Evolutionary conservation across 2,329 filamentous ascomycete genomes (phyloP).

Genomic region (Thermothelomyces thermophilus): DNA sequence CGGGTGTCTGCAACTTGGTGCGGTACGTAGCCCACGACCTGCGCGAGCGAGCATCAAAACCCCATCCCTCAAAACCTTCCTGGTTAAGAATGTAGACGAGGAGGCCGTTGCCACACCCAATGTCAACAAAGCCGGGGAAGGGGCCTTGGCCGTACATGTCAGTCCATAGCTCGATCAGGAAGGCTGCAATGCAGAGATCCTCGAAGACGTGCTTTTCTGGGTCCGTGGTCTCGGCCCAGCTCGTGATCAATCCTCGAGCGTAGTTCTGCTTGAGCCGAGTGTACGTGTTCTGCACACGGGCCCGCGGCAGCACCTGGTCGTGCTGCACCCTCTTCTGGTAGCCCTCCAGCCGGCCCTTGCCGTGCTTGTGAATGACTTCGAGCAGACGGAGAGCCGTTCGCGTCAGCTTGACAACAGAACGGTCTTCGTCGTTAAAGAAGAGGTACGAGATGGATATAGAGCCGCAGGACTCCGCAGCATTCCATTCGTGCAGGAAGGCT

Average conservation of each 20-base stretch:
- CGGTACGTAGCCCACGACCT: constrained; percentile 79
- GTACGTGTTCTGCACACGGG: constrained; percentile 76
- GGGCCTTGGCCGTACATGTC: constrained; percentile 60
- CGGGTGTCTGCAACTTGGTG: constrained; percentile 18
- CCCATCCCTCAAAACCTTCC: constrained; percentile 81
- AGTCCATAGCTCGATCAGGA: constrained; percentile 84
- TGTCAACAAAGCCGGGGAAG: constrained; percentile 90
- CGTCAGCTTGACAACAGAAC: constrained; percentile 42
- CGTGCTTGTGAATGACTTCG: constrained; percentile 65
- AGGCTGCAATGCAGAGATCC: constrained; percentile 83
- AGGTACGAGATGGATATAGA: constrained; percentile 55
- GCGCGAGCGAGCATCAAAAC: constrained; percentile 80
- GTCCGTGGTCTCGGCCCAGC: constrained; percentile 82
- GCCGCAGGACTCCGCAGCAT: constrained; percentile 37
- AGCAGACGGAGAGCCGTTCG: constrained; percentile 65
- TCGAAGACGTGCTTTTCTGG: constrained; percentile 92
- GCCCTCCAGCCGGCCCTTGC: constrained; percentile 55
- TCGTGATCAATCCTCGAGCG: constrained; percentile 60
- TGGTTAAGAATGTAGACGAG: constrained; percentile 73
- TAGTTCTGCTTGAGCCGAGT: constrained; percentile 72
- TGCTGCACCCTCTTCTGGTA: constrained; percentile 80
- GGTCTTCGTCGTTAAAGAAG: constrained; percentile 38
- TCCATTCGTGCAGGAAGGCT: constrained; percentile 68
- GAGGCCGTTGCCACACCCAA: constrained; percentile 91
- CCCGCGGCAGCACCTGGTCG: constrained; percentile 72